Base-by-base conservation (phyloP, 1,139 yeast genomes). In the Sugiyamaella castrensis region DNA sequence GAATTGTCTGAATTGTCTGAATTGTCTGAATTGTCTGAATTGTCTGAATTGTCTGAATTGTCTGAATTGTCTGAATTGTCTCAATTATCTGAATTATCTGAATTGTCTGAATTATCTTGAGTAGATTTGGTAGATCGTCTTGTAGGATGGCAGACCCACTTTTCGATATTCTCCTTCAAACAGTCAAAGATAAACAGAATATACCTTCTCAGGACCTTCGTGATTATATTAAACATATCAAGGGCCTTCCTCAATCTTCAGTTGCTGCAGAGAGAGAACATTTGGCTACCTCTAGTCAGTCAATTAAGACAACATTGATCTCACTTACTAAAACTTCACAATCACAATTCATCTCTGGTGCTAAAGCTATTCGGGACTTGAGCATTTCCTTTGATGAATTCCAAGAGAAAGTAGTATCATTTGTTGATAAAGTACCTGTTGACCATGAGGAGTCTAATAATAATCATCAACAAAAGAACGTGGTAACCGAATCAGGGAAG, bases 311-410 rank as follows among this genome's bases (percentile, higher is more conserved):
- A 12, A 59, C 61, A 5, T 38, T 59, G 46, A 45, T 56, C 12
- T 55, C 62, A 8, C 44, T 59, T 43, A 52, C 63, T 11, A 56
- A 55, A 42, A 52, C 56, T 8, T 61, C 59, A 12, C 60, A 55
- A 39, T 51, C 47, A 37, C 65, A 56, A 50, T 60, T 55, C 40
- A 48, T 57, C 40, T 56, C 54, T 2, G 53, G 61, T 3, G 50
- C 59, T 1, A 32, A 39, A 9, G 50, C 56, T 2, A 38, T 60
- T 5, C 36, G 51, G 11, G 51, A 53, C 8, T 53, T 59, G 32
- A 37, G 48, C 10, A 39, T 31, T 1, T 44, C 50, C 42, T 61
- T 58, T 45, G 51, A 38, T 5, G 49, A 42, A 12, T 61, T 62
- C 45, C 47, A 52, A 13, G 44, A 40, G 1, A 47, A 45, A 9